These are phyloP conservation scores for Trichocomaceae sp. DNA, from an alignment of 2,329 filamentous ascomycete species.

Conservation along the genomic window DNA sequence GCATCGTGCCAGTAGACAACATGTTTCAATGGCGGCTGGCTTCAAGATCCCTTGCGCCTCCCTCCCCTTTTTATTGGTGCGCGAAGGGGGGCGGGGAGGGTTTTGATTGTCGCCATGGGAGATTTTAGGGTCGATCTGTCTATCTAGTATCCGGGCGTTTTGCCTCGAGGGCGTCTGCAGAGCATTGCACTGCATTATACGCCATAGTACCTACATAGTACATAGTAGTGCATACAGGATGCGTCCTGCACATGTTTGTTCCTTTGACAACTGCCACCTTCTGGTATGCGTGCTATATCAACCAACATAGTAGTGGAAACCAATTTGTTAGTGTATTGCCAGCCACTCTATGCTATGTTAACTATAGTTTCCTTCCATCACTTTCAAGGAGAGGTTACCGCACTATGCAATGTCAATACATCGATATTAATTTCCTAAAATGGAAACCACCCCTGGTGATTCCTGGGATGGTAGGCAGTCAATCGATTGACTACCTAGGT, in stretches of 20 bases:
- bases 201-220: too few species aligned
- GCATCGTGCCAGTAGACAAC: constrained; percentile 5
- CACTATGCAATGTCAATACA: background rate
- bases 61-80: background rate
- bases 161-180: constrained; percentile 2
- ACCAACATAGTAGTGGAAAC: background rate
- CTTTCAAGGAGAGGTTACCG: background rate
- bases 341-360: constrained; percentile 5
- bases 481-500: background rate
- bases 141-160: background rate
- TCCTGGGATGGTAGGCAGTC: background rate
- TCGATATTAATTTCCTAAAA: background rate
- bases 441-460: constrained; percentile 1
- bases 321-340: background rate
- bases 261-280: constrained; percentile 8
- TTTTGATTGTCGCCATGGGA: constrained; percentile 3
- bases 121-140: background rate
- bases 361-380: background rate
- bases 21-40: constrained; percentile 5
- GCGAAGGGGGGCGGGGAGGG: background rate
- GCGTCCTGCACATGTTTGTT: constrained; percentile 7
- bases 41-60: background rate
- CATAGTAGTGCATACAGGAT: constrained; percentile 5
- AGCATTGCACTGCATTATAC: background rate
- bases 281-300: constrained; percentile 7